Base-by-base conservation (phyloP, 352 stramenopile genomes). In the Phytophthora pseudosyringae region DNA sequence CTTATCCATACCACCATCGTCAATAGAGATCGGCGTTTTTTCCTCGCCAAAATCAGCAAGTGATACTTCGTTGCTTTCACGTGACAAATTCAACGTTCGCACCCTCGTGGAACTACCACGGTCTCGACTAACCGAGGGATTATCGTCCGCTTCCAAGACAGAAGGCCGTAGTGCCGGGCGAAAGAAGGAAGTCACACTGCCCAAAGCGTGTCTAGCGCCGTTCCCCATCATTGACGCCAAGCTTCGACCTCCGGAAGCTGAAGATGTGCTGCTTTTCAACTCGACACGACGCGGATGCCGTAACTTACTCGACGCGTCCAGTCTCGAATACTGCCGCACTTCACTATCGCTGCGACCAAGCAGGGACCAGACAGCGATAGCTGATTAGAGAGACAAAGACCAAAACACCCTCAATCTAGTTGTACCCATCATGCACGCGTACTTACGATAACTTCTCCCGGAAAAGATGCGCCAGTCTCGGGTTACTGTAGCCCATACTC, bases 401-500 rank as follows among this genome's bases (percentile, higher is more conserved):
- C 7, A 46, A 46, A 13, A 25, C 21, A 50, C 15, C n/a, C 58
- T 10, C 16, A 49, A 25, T 25, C 13, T 0, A 29, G 31, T 45
- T 6, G 25, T 15, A 40, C 4, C 32, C 5, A 32, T 47, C 40
- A 9, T 35, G 25, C 29, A 49, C 35, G 11, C 12, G 38, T 1
- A 72, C 81, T 54, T 69, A 90, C 84, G 64, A 52, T 46, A 91
- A 66, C 3, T 65, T 48, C 16, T 73, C 59, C 4, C 63, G 40
- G 26, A 88, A 69, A 18, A 90, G 52, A 5, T 46, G 29, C 15
- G 51, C 48, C 18, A 93, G 50, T 7, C 2, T 76, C 5, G 51
- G 45, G 4, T 79, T 80, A 8, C 70, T 69, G 18, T 91, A 78
- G 33, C 50, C 60, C 45, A 90, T 76, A 62, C 81, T 93, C 28